phyloP scores from a whole-genome alignment of 2,329 filamentous ascomycete genomes.

The Aciculosporium take region DNA sequence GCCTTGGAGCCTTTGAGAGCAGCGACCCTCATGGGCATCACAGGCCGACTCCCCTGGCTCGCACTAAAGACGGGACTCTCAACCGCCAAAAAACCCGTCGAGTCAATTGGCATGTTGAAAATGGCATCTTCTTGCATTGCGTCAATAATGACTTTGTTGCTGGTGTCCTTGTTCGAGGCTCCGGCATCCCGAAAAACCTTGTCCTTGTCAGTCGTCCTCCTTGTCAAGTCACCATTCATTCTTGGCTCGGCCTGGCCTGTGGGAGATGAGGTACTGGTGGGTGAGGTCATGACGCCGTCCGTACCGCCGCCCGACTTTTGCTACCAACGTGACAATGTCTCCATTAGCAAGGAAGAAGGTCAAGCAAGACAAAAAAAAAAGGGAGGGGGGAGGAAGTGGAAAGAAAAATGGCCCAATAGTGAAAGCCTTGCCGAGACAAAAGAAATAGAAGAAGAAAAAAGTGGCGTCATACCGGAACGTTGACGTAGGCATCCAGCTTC shows the following conservation, averaged over 20 bases:
- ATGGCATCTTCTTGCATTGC: conserved; percentile 19
- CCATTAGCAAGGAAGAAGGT: not conserved
- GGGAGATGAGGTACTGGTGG: conserved; percentile 7
- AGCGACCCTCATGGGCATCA: not conserved
- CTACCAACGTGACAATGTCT: not conserved
- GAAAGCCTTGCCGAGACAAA: too few relatives aligned
- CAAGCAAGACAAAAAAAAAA: not conserved
- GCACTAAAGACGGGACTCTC: conserved; percentile 14
- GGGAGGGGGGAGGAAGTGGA: too few relatives aligned
- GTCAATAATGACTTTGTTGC: conserved; percentile 10
- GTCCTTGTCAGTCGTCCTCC: conserved; percentile 4
- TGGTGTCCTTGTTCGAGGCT: conserved; percentile 3
- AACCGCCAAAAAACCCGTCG: conserved; percentile 12
- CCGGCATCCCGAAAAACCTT: not conserved
- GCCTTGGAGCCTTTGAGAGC: not conserved
- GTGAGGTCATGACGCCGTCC: conserved; percentile 1
- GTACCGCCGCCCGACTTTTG: not conserved
- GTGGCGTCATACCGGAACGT: conserved; percentile 16
- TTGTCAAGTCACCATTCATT: conserved; percentile 2
- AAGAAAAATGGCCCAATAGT: too few relatives aligned
- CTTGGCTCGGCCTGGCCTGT: conserved; percentile 9
- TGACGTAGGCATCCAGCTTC: conserved; percentile 53
- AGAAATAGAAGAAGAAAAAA: not conserved
- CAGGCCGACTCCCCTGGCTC: conserved; percentile 4
- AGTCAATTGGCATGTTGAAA: conserved; percentile 19